A percentile compares a stretch with the other conserved stretches of the same genome.
These are phyloP conservation scores for Flaveria bidentis DNA, from an alignment of 129 eudicot species.

Conservation along the genomic window DNA sequence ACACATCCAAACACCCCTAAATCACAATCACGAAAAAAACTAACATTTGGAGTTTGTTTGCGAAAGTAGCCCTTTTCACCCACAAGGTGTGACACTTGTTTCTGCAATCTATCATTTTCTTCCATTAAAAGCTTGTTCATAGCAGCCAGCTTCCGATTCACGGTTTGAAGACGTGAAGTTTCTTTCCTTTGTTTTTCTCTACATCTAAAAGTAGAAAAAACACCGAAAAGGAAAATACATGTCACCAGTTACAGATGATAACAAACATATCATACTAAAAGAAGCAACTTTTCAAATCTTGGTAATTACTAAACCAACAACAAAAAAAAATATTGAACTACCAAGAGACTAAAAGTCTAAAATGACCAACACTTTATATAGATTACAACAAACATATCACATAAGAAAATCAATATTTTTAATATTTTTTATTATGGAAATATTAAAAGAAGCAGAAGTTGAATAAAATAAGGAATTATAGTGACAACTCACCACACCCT, in stretches of 20 bases:
- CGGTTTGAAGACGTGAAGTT: slow-evolving; percentile 83
- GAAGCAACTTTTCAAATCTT: neutral
- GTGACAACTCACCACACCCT: neutral
- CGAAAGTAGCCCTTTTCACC: slow-evolving; percentile 78
- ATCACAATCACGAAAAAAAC: neutral
- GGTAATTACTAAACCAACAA: slow-evolving; percentile 4
- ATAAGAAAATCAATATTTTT: neutral
- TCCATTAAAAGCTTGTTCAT: slow-evolving; percentile 94
- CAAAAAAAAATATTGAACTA: neutral
- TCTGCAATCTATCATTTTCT: slow-evolving; percentile 85
- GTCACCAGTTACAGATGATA: neutral
- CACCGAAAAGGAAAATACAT: neutral
- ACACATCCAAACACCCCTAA: slow-evolving; percentile 6
- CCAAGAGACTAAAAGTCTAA: neutral
- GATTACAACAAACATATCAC: neutral
- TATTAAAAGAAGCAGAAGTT: neutral
- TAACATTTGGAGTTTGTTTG: slow-evolving; percentile 68
- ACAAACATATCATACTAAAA: neutral
- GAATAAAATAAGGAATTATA: neutral
- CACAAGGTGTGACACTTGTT: slow-evolving; percentile 78
- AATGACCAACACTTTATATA: neutral
- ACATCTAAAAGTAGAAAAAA: slow-evolving; percentile 50
- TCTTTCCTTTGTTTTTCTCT: slow-evolving; percentile 94
- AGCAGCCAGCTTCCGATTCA: slow-evolving; percentile 81
- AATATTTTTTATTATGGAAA: neutral